Evolutionary conservation across 2,329 filamentous ascomycete genomes (phyloP).

Genomic region (Daldinia eschscholtzii): DNA sequence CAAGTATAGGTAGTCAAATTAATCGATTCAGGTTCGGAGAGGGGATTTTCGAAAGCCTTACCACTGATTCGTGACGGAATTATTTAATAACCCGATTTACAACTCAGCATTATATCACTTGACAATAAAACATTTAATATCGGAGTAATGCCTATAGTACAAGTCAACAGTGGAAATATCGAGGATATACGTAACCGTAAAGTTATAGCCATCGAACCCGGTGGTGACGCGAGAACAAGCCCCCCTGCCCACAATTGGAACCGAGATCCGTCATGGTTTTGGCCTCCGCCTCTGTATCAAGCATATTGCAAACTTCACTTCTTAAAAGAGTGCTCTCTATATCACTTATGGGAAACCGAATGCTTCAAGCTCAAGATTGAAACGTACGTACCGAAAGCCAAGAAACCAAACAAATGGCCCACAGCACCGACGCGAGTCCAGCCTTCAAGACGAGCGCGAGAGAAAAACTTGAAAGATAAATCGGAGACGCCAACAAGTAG

Average conservation of each 20-base stretch:
- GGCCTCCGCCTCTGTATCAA: slow-evolving; percentile 45
- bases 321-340: slow-evolving; percentile 47
- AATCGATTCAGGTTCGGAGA: not conserved
- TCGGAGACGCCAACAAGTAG: not conserved
- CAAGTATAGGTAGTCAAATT: not conserved
- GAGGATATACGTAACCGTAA: no score
- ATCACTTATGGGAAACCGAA: slow-evolving; percentile 44
- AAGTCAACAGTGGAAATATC: not conserved
- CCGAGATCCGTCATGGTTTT: slow-evolving; percentile 33
- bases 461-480: slow-evolving; percentile 30
- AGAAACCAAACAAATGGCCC: slow-evolving; percentile 27
- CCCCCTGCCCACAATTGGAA: slow-evolving; percentile 7
- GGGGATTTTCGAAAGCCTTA: not conserved
- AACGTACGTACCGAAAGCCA: slow-evolving; percentile 24
- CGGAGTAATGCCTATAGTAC: slow-evolving; percentile 8
- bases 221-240: not conserved
- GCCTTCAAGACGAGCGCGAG: slow-evolving; percentile 43
- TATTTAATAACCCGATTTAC: not conserved
- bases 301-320: slow-evolving; percentile 49
- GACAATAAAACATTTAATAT: not conserved
- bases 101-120: not conserved
- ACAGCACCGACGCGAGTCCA: slow-evolving; percentile 41
- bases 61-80: not conserved
- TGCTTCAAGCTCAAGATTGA: slow-evolving; percentile 29
- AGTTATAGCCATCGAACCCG: slow-evolving; percentile 4